A percentile compares a stretch with the other conserved stretches of the same genome.
Conservation (phyloP, 768 basidiomycete species). For the Paxillus rubicundulus region DNA sequence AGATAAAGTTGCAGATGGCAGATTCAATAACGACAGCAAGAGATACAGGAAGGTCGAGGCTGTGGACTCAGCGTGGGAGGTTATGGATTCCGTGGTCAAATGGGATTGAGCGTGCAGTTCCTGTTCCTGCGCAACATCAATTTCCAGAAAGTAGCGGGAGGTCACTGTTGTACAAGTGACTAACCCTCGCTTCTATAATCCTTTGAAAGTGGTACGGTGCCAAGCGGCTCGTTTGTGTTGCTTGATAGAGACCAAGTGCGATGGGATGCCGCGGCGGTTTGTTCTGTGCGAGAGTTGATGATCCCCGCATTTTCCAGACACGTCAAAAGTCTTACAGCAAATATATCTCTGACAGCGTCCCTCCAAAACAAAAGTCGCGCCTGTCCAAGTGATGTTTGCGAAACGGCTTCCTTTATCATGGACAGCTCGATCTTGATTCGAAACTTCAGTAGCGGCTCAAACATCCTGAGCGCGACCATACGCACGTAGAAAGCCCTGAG, state of each 20-base stretch:
- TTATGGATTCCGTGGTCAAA: constrained; percentile 65
- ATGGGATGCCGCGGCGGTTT: constrained; percentile 80
- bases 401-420: constrained; percentile 71
- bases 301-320: constrained; percentile 2
- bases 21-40: constrained; percentile 62
- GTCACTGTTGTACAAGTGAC: constrained; percentile 18
- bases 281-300: constrained; percentile 44
- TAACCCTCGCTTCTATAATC: constrained; percentile 80
- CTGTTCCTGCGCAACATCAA: constrained; percentile 47
- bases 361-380: constrained; percentile 89
- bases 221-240: constrained; percentile 47
- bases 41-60: constrained; percentile 77
- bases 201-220: constrained; percentile 77
- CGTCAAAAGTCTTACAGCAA: constrained; percentile 54
- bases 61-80: constrained; percentile 75
- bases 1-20: constrained; percentile 55
- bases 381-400: constrained; percentile 70
- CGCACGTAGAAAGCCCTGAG: constrained; percentile 82
- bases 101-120: constrained; percentile 65
- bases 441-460: constrained; percentile 6
- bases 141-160: constrained; percentile 14
- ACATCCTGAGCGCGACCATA: constrained; percentile 12
- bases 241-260: constrained; percentile 66
- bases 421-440: constrained; percentile 68
- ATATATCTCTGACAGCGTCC: constrained; percentile 68